These are phyloP conservation scores for Clitoria ternatea DNA, from an alignment of 306 rosid species.

Conservation along the genomic window DNA sequence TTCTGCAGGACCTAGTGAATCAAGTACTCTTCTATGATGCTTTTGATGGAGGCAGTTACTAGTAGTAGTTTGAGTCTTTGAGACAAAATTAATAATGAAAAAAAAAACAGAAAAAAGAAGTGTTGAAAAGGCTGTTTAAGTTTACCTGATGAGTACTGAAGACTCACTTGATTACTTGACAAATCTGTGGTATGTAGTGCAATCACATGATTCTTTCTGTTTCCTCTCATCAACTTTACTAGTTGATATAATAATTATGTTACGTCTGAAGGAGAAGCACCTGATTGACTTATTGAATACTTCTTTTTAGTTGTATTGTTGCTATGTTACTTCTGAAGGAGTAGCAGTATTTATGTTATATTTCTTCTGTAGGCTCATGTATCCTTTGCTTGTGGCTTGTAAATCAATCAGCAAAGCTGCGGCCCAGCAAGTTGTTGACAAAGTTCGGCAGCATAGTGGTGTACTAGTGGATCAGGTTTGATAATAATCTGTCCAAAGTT, in stretches of 20 bases:
- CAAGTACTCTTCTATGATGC: background rate
- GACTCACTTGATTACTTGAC: background rate
- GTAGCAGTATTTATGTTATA: background rate
- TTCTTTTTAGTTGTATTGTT: constrained; percentile 8
- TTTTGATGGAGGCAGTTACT: background rate
- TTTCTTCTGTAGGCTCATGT: constrained; percentile 79
- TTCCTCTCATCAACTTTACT: background rate
- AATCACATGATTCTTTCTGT: background rate
- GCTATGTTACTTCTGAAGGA: background rate
- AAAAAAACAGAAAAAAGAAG: background rate
- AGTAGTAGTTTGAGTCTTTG: background rate
- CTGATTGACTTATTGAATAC: constrained; percentile 4
- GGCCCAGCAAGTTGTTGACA: constrained; percentile 96
- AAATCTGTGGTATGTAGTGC: background rate
- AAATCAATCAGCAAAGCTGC: constrained; percentile 96
- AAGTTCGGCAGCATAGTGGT: constrained; percentile 96
- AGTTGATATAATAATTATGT: background rate
- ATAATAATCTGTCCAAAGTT: constrained; percentile 3
- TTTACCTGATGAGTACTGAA: background rate
- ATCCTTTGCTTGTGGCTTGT: constrained; percentile 97
- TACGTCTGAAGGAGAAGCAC: background rate
- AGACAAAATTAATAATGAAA: background rate
- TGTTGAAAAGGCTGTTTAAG: background rate
- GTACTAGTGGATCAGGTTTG: constrained; percentile 92
- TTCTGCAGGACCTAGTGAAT: too few relatives aligned